Base-by-base conservation (phyloP, 106 monocot genomes). In the Narthecium ossifragum region DNA sequence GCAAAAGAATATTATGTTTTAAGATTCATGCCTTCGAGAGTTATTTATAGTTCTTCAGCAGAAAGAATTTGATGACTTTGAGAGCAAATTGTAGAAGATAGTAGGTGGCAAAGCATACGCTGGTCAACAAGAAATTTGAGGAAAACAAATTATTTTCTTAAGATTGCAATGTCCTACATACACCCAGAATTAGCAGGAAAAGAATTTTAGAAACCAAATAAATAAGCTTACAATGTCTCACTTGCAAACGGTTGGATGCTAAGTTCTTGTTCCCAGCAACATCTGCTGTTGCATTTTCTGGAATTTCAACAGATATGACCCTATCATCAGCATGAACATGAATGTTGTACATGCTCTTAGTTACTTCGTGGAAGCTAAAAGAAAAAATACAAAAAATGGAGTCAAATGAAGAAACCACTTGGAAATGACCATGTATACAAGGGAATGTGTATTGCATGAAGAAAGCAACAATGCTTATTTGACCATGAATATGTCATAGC, bases 201-300 rank as follows among this genome's bases (percentile, higher is more conserved):
- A 43, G 4, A 17, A 17, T 43, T 18, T 43, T 13, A 43, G 14
- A 18, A 43, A 24, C 17, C 9, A 49, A 20, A 18, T 17, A 60
- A 53, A 15, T 26, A 34, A 36, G 3, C 91, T 68, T 86, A 96
- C 94, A 86, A 51, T 90, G 83, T 39, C 70, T 83, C 62, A 90
- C 82, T 75, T 68, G 67, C 17, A 96, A 78, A 58, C 43, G 67
- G 60, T 90, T 81, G 36, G 94, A 96, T 60, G 67, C 83, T 29
- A 90, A 57, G 62, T 96, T 96, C 64, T 60, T 80, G 75, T 96
- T 96, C 75, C 94, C 94, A 62, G 90, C 83, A 59, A 90, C 61
- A 76, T 96, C 94, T 52, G 26, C 47, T 23, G 83, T 72, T 46
- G 59, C 31, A 59, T 96, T 86, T 63, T 90, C 86, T 26, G 83